These are phyloP conservation scores for Elongisporangium undulatum DNA, from an alignment of 352 stramenopile genomes.

Conservation along the genomic window DNA sequence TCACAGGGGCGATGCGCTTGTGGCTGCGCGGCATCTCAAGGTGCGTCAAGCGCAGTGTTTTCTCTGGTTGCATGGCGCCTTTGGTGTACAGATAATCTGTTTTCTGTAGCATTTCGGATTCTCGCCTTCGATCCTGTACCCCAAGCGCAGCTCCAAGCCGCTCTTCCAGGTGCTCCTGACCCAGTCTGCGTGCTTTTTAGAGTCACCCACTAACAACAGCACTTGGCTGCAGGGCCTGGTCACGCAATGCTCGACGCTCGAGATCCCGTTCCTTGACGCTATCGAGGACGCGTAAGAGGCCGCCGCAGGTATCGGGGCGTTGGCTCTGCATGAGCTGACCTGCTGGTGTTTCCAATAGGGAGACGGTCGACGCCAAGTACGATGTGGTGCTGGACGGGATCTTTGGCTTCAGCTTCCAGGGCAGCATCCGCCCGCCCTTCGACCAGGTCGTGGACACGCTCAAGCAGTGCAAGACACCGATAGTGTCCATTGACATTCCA, in stretches of 20 bases:
- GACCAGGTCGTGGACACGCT: constrained; percentile 81
- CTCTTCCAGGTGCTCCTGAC: constrained; percentile 61
- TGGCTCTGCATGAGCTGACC: background rate
- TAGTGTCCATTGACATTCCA: constrained; percentile 98
- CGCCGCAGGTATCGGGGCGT: constrained; percentile 1
- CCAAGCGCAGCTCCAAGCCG: constrained; percentile 81
- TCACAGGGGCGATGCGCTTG: constrained; percentile 95
- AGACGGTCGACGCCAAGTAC: constrained; percentile 52
- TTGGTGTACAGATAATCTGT: background rate
- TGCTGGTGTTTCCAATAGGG: constrained; percentile 11
- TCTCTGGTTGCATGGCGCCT: background rate
- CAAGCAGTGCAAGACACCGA: constrained; percentile 50
- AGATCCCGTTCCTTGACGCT: constrained; percentile 73
- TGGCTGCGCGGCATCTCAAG: constrained; percentile 96
- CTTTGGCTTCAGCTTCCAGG: constrained; percentile 98
- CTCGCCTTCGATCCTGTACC: constrained; percentile 92
- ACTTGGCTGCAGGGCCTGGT: constrained; percentile 44
- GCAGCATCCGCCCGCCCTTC: constrained; percentile 88
- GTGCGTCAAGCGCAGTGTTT: constrained; percentile 13
- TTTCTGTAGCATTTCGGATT: constrained; percentile 94
- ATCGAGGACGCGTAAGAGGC: constrained; percentile 36
- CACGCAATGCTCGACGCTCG: constrained; percentile 66
- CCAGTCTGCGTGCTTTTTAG: background rate
- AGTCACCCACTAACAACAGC: background rate
- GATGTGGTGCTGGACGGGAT: constrained; percentile 97